phyloP scores from a whole-genome alignment of 139 green algal genomes.

The Dunaliella primolecta region DNA sequence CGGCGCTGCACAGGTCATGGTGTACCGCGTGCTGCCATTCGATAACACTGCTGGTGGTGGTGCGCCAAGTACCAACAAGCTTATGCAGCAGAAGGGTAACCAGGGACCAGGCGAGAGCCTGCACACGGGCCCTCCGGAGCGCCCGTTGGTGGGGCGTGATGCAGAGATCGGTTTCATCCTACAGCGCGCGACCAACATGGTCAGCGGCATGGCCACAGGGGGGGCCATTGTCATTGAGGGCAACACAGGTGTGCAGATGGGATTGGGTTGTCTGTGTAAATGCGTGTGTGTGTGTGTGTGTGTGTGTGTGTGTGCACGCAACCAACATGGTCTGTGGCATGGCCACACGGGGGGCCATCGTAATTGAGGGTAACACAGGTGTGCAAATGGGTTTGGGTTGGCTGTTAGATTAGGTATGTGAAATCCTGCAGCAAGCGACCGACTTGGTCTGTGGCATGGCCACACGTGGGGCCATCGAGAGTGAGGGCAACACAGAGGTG shows the following conservation, averaged over 20 bases:
- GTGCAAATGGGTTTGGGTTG: background rate
- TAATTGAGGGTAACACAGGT: conserved; percentile 67
- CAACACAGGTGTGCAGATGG: conserved; percentile 46
- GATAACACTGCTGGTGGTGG: background rate
- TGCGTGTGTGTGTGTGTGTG: too few species aligned
- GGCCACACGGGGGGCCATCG: conserved; percentile 45
- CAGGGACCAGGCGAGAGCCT: background rate
- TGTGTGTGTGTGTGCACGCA: too few species aligned
- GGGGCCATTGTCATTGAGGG: conserved; percentile 67
- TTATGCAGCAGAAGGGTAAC: background rate
- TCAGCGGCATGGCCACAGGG: conserved; percentile 31
- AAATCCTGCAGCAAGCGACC: too few species aligned
- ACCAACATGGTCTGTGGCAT: conserved; percentile 40
- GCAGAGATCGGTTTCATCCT: conserved; percentile 40
- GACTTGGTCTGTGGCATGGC: too few species aligned
- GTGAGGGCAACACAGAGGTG: too few species aligned
- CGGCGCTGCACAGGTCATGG: conserved; percentile 8
- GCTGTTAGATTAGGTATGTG: too few species aligned
- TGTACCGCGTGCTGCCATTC: conserved; percentile 10
- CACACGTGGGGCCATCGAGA: too few species aligned
- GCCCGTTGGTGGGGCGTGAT: conserved; percentile 38
- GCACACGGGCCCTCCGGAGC: conserved; percentile 11
- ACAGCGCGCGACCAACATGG: conserved; percentile 37
- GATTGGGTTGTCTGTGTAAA: too few species aligned
- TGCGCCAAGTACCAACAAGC: background rate